These are phyloP conservation scores for Salix koriyanagi DNA, from an alignment of 345 rosid genomes.

Conservation along the genomic window DNA sequence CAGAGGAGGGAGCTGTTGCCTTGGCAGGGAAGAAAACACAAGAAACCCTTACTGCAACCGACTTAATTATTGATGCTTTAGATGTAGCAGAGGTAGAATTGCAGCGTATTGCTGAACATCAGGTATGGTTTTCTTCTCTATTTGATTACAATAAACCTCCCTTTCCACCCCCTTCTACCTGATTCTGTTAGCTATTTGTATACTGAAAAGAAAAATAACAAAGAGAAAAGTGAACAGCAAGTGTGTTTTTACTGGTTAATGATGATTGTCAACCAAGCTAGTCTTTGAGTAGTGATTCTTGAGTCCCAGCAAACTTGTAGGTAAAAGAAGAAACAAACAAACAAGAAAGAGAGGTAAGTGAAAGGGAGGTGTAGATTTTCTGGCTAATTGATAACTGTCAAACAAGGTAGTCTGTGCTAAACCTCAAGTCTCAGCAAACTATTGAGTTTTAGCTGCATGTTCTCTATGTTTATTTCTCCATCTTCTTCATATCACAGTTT, in stretches of 20 bases:
- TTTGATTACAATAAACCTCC: not conserved
- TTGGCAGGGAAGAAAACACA: slow-evolving; percentile 79
- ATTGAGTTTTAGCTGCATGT: too few species aligned
- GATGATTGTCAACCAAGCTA: not conserved
- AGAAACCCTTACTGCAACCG: slow-evolving; percentile 74
- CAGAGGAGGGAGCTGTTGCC: slow-evolving; percentile 91
- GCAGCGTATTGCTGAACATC: slow-evolving; percentile 57
- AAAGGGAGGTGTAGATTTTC: too few species aligned
- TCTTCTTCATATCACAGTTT: too few species aligned
- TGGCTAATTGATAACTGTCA: too few species aligned
- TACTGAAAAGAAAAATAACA: too few species aligned
- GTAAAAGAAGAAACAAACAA: not conserved
- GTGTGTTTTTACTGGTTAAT: too few species aligned
- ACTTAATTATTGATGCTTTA: slow-evolving; percentile 70
- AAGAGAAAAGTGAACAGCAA: too few species aligned
- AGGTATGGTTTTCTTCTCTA: slow-evolving; percentile 36
- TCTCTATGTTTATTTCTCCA: too few species aligned
- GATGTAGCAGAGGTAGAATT: slow-evolving; percentile 71
- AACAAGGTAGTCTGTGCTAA: too few species aligned
- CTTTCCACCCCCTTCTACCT: not conserved
- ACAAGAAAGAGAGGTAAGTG: too few species aligned
- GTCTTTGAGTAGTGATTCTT: not conserved
- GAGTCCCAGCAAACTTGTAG: not conserved
- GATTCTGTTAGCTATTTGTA: too few species aligned
- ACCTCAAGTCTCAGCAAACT: too few species aligned